Evolutionary conservation across 331 rosid genomes (phyloP).

Genomic region (Rosa hybrid): DNA sequence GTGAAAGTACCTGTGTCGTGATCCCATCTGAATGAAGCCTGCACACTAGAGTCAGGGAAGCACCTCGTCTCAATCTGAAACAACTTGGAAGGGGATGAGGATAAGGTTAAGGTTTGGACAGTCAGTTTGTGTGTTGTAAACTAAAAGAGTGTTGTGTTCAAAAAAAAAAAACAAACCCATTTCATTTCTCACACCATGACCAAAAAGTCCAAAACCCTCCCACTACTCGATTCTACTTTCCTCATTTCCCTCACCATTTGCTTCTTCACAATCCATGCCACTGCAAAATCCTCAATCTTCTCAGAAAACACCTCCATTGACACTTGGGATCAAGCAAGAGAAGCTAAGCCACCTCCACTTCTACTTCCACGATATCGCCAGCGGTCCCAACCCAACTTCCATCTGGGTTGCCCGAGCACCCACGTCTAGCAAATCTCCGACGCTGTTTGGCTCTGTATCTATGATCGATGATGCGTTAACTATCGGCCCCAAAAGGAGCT

Average conservation of each 20-base stretch:
- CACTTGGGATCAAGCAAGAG: conserved; percentile 36
- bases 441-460: conserved; percentile 42
- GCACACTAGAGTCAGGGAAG: too few relatives aligned
- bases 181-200: conserved; percentile 7
- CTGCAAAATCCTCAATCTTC: not conserved
- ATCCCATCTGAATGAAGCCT: too few relatives aligned
- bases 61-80: too few relatives aligned
- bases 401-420: conserved; percentile 36
- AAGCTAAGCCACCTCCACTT: conserved; percentile 61
- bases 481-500: conserved; percentile 37
- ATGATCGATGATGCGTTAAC: conserved; percentile 62
- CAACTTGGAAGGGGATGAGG: too few relatives aligned
- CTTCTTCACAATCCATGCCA: not conserved
- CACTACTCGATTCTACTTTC: not conserved
- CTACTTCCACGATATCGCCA: conserved; percentile 59
- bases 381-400: conserved; percentile 49
- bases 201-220: not conserved
- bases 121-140: too few relatives aligned
- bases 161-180: not conserved
- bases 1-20: too few relatives aligned
- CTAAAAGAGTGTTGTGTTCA: too few relatives aligned
- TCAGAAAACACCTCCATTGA: not conserved
- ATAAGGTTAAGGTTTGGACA: too few relatives aligned
- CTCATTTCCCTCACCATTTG: not conserved
- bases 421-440: conserved; percentile 10